Percentiles rank a stretch among this genome's conserved stretches.
phyloP scores from a whole-genome alignment of 1,284 basidiomycete species.

The Somion occarium region DNA sequence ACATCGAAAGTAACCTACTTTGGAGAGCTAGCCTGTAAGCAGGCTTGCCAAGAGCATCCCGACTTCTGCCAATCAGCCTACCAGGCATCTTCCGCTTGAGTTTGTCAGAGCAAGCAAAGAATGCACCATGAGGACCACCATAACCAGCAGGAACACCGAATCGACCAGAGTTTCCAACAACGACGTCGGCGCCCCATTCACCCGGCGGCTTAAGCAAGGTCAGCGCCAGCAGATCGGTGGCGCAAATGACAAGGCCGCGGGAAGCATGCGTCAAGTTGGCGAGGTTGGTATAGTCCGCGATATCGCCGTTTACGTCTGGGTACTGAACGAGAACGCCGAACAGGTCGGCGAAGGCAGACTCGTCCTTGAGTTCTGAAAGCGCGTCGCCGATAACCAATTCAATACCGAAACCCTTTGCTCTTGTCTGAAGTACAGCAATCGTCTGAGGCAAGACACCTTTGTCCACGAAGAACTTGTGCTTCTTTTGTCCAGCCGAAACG shows the following conservation, averaged over 20 bases:
- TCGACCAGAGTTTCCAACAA: conserved; percentile 90
- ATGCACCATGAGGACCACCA: conserved; percentile 91
- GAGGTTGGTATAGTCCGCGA: conserved; percentile 74
- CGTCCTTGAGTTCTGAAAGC: conserved; percentile 46
- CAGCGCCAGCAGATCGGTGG: conserved; percentile 90
- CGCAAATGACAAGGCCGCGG: conserved; percentile 80
- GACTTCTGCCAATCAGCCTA: conserved; percentile 87
- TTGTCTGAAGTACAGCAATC: conserved; percentile 78
- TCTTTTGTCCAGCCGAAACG: conserved; percentile 62
- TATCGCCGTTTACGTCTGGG: conserved; percentile 85
- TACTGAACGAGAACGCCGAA: conserved; percentile 92
- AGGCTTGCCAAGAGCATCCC: conserved; percentile 78
- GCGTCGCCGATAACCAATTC: conserved; percentile 69
- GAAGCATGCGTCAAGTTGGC: conserved; percentile 69
- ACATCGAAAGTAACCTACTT: conserved; percentile 49
- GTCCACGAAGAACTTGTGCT: conserved; percentile 84
- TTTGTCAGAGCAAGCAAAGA: conserved; percentile 92
- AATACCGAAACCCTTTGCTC: conserved; percentile 89
- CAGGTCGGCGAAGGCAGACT: conserved; percentile 56
- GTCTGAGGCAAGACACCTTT: conserved; percentile 83
- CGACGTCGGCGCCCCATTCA: conserved; percentile 98
- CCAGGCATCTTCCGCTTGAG: conserved; percentile 98
- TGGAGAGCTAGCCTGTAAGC: conserved; percentile 94
- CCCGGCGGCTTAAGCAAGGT: conserved; percentile 95
- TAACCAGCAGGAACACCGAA: conserved; percentile 93